A percentile compares a stretch with the other conserved stretches of the same genome.
Evolutionary conservation across 192 early-diverging fungal genomes (phyloP).

Genomic region (Umbelopsis ramanniana): DNA sequence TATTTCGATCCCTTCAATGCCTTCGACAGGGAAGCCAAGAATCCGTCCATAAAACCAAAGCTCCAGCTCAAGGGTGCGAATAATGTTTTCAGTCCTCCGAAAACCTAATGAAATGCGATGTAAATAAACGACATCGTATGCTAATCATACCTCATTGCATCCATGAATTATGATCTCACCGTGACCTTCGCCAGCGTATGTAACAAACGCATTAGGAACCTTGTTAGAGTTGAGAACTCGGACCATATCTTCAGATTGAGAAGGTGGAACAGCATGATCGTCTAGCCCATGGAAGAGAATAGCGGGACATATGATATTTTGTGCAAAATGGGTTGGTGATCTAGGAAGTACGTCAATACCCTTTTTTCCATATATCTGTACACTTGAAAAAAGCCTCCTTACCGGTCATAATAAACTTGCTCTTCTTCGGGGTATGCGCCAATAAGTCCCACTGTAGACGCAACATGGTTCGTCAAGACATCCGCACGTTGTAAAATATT

Average conservation of each 20-base stretch:
- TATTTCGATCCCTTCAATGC: slow-evolving; percentile 37
- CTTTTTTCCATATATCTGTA: neutral
- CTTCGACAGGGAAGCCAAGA: slow-evolving; percentile 65
- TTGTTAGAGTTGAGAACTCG: slow-evolving; percentile 63
- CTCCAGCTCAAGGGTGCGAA: slow-evolving; percentile 62
- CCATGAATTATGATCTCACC: slow-evolving; percentile 39
- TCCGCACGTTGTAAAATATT: neutral
- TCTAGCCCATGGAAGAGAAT: slow-evolving; percentile 77
- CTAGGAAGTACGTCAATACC: neutral
- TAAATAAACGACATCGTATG: slow-evolving; percentile 17
- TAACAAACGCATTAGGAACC: slow-evolving; percentile 60
- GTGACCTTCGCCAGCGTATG: slow-evolving; percentile 71
- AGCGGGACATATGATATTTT: slow-evolving; percentile 63
- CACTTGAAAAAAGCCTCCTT: neutral
- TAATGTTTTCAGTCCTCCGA: slow-evolving; percentile 67
- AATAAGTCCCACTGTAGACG: slow-evolving; percentile 48
- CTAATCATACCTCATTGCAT: neutral
- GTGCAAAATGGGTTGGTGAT: slow-evolving; percentile 68
- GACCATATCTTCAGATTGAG: slow-evolving; percentile 77
- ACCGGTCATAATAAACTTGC: slow-evolving; percentile 60
- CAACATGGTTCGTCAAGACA: neutral
- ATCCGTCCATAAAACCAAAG: slow-evolving; percentile 72
- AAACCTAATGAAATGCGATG: slow-evolving; percentile 48
- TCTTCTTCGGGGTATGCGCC: slow-evolving; percentile 61
- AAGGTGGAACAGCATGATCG: slow-evolving; percentile 77